phyloP scores from a whole-genome alignment of 75 land plant species.

The Cryptomeria japonica region DNA sequence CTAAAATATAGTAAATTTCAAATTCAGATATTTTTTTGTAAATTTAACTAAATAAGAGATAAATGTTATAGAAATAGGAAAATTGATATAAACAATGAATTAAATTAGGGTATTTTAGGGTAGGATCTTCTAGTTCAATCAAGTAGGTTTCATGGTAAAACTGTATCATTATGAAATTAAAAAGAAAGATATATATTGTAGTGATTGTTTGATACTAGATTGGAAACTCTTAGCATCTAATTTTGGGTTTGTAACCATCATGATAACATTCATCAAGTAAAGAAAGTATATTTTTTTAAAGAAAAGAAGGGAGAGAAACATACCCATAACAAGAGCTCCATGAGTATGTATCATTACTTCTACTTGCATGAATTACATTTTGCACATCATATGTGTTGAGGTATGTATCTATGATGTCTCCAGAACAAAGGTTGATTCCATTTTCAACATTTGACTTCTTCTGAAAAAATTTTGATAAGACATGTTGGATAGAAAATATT shows the following conservation, averaged over 20 bases:
- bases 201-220: too few species aligned
- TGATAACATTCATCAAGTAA: too few species aligned
- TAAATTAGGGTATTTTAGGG: not conserved
- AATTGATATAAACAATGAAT: too few species aligned
- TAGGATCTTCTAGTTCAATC: not conserved
- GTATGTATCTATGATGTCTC: not conserved
- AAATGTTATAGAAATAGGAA: too few species aligned
- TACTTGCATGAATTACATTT: not conserved
- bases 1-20: too few species aligned
- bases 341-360: not conserved
- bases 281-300: too few species aligned
- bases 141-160: not conserved
- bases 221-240: too few species aligned
- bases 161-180: not conserved
- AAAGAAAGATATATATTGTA: not conserved
- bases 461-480: not conserved
- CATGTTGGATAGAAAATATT: not conserved
- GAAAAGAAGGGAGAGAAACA: too few species aligned
- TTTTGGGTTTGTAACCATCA: too few species aligned
- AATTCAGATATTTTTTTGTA: too few species aligned
- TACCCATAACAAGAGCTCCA: not conserved
- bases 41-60: too few species aligned
- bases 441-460: not conserved
- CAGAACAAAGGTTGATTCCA: conserved; percentile 22
- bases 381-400: not conserved